Percentiles rank a stretch among this genome's conserved stretches.
Evolutionary conservation across 352 stramenopile genomes (phyloP).

Genomic region (Phytophthora colocasiae): DNA sequence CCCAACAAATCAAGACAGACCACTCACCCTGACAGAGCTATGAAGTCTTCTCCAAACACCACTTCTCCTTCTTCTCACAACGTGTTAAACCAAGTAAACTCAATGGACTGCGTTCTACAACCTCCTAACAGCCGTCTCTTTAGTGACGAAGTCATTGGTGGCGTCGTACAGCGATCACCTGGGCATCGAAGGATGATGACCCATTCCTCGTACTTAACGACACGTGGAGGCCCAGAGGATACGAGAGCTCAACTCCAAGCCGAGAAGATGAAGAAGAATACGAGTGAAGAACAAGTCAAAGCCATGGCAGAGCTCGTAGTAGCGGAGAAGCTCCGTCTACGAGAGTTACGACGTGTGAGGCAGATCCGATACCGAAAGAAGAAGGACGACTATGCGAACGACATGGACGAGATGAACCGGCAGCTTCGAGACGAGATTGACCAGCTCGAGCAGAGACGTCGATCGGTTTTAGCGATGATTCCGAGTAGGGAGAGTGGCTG

Average conservation of each 20-base stretch:
- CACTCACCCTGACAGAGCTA: no score
- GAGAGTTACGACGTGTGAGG: slow-evolving; percentile 10
- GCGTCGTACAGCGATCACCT: slow-evolving; percentile 4
- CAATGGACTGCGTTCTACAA: slow-evolving; percentile 9
- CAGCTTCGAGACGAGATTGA: slow-evolving; percentile 5
- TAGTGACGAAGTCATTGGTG: slow-evolving; percentile 6
- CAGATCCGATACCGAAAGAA: slow-evolving; percentile 25
- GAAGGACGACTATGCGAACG: slow-evolving; percentile 6
- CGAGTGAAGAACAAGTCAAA: not conserved
- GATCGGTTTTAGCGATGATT: not conserved
- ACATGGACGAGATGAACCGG: not conserved
- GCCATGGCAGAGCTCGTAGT: not conserved
- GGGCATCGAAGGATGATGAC: no score
- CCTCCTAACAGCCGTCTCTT: slow-evolving; percentile 5
- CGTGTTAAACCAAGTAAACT: not conserved
- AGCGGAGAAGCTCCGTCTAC: not conserved
- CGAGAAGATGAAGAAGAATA: no score
- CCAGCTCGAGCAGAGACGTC: slow-evolving; percentile 10
- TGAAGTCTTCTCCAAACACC: not conserved
- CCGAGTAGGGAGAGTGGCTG: slow-evolving; percentile 1
- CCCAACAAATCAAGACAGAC: no score
- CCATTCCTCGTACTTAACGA: no score
- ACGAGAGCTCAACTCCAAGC: no score
- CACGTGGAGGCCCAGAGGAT: no score
- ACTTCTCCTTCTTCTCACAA: slow-evolving; percentile 1